These are phyloP conservation scores for Aegilops speltoides DNA, from an alignment of 176 grass and related monocot genomes.

Conservation along the genomic window DNA sequence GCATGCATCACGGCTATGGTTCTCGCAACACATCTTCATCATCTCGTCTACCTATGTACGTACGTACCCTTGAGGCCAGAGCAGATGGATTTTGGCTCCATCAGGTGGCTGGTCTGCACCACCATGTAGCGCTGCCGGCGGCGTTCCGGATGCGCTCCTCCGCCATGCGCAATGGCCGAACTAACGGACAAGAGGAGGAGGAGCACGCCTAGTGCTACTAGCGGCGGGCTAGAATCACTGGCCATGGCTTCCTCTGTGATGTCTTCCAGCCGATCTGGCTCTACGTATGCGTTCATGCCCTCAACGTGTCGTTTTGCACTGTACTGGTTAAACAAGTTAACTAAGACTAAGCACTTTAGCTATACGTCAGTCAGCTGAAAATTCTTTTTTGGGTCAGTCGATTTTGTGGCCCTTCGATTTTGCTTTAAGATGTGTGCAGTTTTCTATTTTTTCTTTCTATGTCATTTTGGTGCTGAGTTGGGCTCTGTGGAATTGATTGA, in stretches of 20 bases:
- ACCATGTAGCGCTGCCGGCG: slow-evolving; percentile 3
- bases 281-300: not conserved
- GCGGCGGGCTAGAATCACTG: not conserved
- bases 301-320: not conserved
- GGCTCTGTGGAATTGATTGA: too few species aligned
- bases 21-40: not conserved
- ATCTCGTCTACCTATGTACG: not conserved
- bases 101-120: not conserved
- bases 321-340: too few species aligned
- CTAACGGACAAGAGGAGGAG: not conserved
- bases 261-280: not conserved
- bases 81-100: slow-evolving; percentile 13
- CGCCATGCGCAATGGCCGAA: not conserved
- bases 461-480: too few species aligned
- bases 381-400: too few species aligned
- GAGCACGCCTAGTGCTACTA: not conserved
- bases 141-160: not conserved
- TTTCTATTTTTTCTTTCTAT: too few species aligned
- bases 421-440: too few species aligned
- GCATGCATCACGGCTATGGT: not conserved
- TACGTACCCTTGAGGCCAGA: slow-evolving; percentile 15
- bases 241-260: not conserved
- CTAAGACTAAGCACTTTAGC: too few species aligned
- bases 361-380: too few species aligned
- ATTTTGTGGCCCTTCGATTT: too few species aligned